A percentile compares a stretch with the other conserved stretches of the same genome.
Evolutionary conservation across 371 early-diverging fungal genomes (phyloP).

Genomic region (Nosema bombycis): DNA sequence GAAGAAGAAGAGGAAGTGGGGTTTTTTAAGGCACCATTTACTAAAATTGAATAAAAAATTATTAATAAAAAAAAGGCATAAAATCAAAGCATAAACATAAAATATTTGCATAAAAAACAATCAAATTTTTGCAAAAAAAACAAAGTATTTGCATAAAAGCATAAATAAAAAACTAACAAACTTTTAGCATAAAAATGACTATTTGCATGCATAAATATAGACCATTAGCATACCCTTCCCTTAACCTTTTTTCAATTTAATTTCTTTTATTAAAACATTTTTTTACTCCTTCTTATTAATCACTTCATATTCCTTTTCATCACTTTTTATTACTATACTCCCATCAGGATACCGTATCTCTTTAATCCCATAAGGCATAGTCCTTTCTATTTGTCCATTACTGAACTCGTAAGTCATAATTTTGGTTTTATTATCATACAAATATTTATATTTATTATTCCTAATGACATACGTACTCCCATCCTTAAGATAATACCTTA

Average conservation of each 20-base stretch:
- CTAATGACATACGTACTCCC: constrained; percentile 65
- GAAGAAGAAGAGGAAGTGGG: constrained; percentile 52
- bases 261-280: neutral
- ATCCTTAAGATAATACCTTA: constrained; percentile 64
- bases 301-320: constrained; percentile 64
- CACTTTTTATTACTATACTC: constrained; percentile 59
- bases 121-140: too few species aligned
- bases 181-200: too few species aligned
- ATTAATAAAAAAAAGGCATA: neutral
- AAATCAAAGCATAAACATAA: too few species aligned
- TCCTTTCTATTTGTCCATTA: constrained; percentile 67
- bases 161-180: too few species aligned
- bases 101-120: too few species aligned
- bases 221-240: neutral
- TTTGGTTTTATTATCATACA: constrained; percentile 64
- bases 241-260: neutral
- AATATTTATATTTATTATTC: constrained; percentile 63
- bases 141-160: too few species aligned
- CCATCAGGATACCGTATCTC: constrained; percentile 65
- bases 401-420: constrained; percentile 66
- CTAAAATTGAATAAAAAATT: constrained; percentile 43
- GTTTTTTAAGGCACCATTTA: constrained; percentile 52
- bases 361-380: constrained; percentile 64
- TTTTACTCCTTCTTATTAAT: constrained; percentile 5
- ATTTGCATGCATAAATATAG: too few species aligned